These are phyloP conservation scores for Talaromyces stipitatus DNA, from an alignment of 495 filamentous ascomycete genomes.

Conservation along the genomic window DNA sequence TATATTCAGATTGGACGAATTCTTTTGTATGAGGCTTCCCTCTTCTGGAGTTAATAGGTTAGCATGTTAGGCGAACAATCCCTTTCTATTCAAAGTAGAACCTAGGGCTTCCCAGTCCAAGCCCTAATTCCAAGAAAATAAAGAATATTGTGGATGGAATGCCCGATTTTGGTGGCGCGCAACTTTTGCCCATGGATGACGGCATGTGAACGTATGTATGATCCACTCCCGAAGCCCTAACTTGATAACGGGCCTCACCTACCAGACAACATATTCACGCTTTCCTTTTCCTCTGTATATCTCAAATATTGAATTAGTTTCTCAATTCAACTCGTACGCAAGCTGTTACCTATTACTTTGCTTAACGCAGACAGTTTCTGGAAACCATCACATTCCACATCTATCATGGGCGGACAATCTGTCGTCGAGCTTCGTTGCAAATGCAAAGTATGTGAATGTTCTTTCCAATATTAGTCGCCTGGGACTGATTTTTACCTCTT, in stretches of 20 bases:
- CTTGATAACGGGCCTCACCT: background rate
- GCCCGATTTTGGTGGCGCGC: background rate
- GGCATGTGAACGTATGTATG: constrained; percentile 6
- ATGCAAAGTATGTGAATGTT: constrained; percentile 23
- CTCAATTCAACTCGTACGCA: background rate
- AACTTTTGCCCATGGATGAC: constrained; percentile 4
- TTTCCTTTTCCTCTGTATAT: background rate
- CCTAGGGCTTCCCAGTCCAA: background rate
- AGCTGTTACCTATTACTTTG: background rate
- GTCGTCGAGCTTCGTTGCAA: constrained; percentile 37
- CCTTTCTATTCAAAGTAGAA: background rate
- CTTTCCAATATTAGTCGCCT: background rate
- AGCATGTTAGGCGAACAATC: background rate
- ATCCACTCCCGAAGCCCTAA: background rate
- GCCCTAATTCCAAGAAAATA: background rate
- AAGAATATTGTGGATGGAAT: too few relatives aligned
- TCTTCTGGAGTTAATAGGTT: background rate
- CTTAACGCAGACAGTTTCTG: background rate
- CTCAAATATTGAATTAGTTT: too few relatives aligned
- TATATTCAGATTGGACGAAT: too few relatives aligned
- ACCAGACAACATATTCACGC: background rate
- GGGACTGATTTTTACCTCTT: background rate
- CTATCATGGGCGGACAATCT: constrained; percentile 11
- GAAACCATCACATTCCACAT: background rate
- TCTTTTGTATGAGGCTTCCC: too few relatives aligned